Percentiles rank a stretch among this genome's conserved stretches.
Conservation (phyloP, 768 basidiomycete species). For the Macrolepiota albuminosa region DNA sequence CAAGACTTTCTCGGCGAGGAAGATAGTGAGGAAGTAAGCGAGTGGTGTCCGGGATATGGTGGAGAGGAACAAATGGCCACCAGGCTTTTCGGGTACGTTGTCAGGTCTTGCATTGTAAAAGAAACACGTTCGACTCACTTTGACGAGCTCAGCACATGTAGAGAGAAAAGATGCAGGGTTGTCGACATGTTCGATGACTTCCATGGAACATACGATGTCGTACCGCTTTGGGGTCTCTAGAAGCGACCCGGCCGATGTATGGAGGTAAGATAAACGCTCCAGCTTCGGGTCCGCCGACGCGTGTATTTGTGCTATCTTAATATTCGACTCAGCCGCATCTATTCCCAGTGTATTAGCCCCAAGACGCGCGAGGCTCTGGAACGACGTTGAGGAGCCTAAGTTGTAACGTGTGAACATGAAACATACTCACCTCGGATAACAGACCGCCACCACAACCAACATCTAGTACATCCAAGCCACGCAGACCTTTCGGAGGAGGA, state of each 20-base stretch:
- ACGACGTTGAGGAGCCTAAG: not conserved
- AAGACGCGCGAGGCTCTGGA: constrained; percentile 78
- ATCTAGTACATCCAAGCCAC: constrained; percentile 74
- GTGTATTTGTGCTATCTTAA: constrained; percentile 79
- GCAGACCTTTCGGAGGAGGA: constrained; percentile 37
- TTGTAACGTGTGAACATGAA: not conserved
- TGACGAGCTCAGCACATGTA: constrained; percentile 79
- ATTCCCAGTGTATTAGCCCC: constrained; percentile 89
- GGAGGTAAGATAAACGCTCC: constrained; percentile 48
- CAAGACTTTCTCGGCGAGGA: constrained; percentile 77
- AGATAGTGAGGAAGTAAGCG: constrained; percentile 44
- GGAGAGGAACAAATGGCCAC: constrained; percentile 92
- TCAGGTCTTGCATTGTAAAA: not conserved
- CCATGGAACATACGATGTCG: constrained; percentile 96
- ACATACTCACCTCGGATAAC: constrained; percentile 68
- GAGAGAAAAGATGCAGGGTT: constrained; percentile 82
- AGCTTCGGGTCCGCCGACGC: constrained; percentile 73
- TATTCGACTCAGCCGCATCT: constrained; percentile 86
- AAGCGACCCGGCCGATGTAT: constrained; percentile 72
- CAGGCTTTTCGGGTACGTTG: constrained; percentile 53
- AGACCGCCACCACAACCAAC: constrained; percentile 96
- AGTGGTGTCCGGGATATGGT: constrained; percentile 79
- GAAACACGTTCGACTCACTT: constrained; percentile 43
- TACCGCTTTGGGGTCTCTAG: constrained; percentile 60
- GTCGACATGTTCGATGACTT: constrained; percentile 96